Conservation (phyloP, 306 rosid genomes). For the Casuarina equisetifolia region DNA sequence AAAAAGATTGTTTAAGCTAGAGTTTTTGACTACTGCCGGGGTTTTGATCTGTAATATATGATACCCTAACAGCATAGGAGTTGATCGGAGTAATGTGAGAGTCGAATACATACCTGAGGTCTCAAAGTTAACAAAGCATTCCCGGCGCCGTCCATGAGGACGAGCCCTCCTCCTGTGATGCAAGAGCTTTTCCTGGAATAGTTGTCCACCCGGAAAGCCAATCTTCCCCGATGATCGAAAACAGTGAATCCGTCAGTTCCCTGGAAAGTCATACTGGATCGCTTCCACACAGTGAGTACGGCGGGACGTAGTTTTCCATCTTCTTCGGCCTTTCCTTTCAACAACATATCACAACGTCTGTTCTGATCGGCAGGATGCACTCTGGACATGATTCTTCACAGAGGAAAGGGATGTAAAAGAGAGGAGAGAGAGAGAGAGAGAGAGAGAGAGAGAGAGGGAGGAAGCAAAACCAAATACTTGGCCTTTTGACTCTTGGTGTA, state of each 20-base stretch:
- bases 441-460: too few species aligned
- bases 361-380: constrained; percentile 27
- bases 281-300: constrained; percentile 53
- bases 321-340: constrained; percentile 8
- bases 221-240: constrained; percentile 35
- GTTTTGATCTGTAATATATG: too few species aligned
- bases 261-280: constrained; percentile 53
- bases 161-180: constrained; percentile 29
- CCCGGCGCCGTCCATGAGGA: constrained; percentile 59
- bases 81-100: neutral
- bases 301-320: constrained; percentile 5
- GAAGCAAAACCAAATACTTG: too few species aligned
- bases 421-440: too few species aligned
- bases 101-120: constrained; percentile 35
- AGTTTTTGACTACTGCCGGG: too few species aligned
- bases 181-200: constrained; percentile 38
- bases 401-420: neutral
- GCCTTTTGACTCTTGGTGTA: neutral
- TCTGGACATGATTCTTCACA: constrained; percentile 22
- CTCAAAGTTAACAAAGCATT: constrained; percentile 44
- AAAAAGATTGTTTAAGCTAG: too few species aligned
- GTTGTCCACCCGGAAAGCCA: constrained; percentile 47
- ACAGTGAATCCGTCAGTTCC: constrained; percentile 54
- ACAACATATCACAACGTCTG: neutral
- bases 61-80: too few species aligned